Percentiles rank a stretch among this genome's conserved stretches.
phyloP scores from a whole-genome alignment of 2,329 filamentous ascomycete genomes.

The Fusarium torreyae region DNA sequence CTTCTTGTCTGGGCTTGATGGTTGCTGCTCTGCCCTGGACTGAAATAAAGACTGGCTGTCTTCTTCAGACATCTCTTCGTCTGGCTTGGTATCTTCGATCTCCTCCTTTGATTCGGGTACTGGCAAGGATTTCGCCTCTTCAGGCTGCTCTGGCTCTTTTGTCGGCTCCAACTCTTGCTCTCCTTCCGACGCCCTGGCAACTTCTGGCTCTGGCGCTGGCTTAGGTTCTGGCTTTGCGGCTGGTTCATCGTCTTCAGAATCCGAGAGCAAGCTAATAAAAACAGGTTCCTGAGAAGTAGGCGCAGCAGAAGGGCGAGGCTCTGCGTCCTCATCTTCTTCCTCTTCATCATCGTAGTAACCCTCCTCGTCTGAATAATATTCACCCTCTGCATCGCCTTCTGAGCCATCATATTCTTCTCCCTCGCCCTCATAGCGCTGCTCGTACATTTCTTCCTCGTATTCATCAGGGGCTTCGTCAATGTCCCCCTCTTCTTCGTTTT shows the following conservation, averaged over 20 bases:
- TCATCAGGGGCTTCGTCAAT: constrained; percentile 30
- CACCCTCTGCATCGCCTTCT: constrained; percentile 51
- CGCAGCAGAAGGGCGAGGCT: constrained; percentile 27
- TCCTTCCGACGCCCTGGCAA: constrained; percentile 2
- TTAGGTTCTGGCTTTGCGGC: constrained; percentile 11
- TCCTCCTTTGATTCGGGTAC: background rate
- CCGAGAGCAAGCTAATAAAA: constrained; percentile 64
- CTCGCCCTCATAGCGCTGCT: constrained; percentile 38
- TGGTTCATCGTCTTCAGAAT: constrained; percentile 60
- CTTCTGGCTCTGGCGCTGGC: constrained; percentile 3
- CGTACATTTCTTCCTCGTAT: constrained; percentile 49
- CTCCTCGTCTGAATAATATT: constrained; percentile 50
- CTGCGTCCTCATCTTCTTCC: constrained; percentile 40
- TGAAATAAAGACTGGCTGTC: background rate
- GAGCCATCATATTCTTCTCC: constrained; percentile 47
- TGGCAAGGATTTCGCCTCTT: background rate
- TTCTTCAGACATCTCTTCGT: constrained; percentile 13
- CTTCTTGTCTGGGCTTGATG: background rate
- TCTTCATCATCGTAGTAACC: constrained; percentile 46
- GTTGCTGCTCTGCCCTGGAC: background rate
- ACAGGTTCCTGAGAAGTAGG: constrained; percentile 55
- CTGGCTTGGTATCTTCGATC: background rate
- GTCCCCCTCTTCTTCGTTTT: constrained; percentile 42
- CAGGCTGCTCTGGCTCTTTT: background rate
- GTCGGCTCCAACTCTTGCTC: background rate